These are phyloP conservation scores for Arthrobotrys sphaeroides DNA, from an alignment of 2,329 filamentous ascomycete genomes.

Conservation along the genomic window DNA sequence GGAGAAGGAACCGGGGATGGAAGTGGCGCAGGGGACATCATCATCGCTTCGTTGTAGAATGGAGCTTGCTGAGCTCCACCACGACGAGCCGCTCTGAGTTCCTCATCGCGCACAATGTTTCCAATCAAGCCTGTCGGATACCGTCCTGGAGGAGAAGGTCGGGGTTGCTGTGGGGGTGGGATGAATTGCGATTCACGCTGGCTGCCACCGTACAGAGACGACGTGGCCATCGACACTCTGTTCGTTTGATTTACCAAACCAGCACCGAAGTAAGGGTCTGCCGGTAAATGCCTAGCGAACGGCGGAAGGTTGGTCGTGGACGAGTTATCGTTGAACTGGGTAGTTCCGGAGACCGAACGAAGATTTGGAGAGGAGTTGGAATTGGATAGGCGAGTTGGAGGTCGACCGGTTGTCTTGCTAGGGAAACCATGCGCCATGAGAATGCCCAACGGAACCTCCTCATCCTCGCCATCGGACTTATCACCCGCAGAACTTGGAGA, in stretches of 20 bases:
- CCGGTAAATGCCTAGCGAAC: constrained; percentile 82
- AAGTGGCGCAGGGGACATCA: constrained; percentile 56
- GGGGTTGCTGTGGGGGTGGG: constrained; percentile 52
- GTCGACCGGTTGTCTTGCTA: constrained; percentile 71
- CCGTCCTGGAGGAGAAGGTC: constrained; percentile 58
- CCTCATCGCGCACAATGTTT: constrained; percentile 74
- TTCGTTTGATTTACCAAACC: constrained; percentile 76
- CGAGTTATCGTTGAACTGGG: constrained; percentile 60
- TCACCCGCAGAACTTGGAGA: constrained; percentile 56
- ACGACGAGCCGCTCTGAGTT: constrained; percentile 51
- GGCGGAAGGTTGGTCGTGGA: constrained; percentile 71
- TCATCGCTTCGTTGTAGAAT: constrained; percentile 57
- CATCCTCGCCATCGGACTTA: constrained; percentile 73
- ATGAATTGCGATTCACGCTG: constrained; percentile 60
- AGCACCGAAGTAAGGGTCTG: constrained; percentile 82
- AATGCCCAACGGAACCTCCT: constrained; percentile 86
- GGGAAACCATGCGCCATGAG: constrained; percentile 90
- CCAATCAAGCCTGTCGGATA: constrained; percentile 84
- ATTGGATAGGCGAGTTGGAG: constrained; percentile 73
- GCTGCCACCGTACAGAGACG: constrained; percentile 62
- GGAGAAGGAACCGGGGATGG: constrained; percentile 64
- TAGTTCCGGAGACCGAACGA: constrained; percentile 70
- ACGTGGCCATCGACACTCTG: constrained; percentile 75
- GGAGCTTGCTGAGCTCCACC: constrained; percentile 45
- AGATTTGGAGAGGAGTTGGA: constrained; percentile 78